These are phyloP conservation scores for Cornus kousa DNA, from an alignment of 148 eudicot species.

Conservation along the genomic window DNA sequence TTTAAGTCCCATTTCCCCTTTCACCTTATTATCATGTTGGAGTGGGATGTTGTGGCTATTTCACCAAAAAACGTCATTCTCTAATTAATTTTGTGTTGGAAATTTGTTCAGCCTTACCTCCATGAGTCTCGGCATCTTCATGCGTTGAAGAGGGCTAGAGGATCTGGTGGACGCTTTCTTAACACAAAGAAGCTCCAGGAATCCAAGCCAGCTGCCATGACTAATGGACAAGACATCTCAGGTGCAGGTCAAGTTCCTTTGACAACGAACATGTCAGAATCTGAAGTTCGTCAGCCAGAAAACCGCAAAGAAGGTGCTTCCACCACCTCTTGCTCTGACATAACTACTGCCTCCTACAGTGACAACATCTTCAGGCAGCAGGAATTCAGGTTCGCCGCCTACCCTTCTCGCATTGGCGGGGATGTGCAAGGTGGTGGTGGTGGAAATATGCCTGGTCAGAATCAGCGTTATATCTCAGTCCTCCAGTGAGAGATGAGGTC, in stretches of 20 bases:
- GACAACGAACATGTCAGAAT: no score
- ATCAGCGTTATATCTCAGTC: no score
- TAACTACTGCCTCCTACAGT: slow-evolving; percentile 36
- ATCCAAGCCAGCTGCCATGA: slow-evolving; percentile 16
- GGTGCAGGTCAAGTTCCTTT: not conserved
- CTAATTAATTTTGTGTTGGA: not conserved
- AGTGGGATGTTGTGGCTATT: not conserved
- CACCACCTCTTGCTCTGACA: slow-evolving; percentile 38
- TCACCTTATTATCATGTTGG: no score
- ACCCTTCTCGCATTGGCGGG: slow-evolving; percentile 31
- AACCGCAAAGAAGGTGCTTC: slow-evolving; percentile 30
- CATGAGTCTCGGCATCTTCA: slow-evolving; percentile 78
- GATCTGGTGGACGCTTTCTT: slow-evolving; percentile 78
- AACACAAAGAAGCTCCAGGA: slow-evolving; percentile 47
- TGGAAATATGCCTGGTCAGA: not conserved
- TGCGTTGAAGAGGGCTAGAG: slow-evolving; percentile 67
- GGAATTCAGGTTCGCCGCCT: slow-evolving; percentile 41
- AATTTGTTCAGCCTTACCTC: slow-evolving; percentile 58
- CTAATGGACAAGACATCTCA: slow-evolving; percentile 19
- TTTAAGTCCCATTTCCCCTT: no score
- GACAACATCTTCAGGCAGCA: slow-evolving; percentile 30
- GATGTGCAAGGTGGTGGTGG: slow-evolving; percentile 13
- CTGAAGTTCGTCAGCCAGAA: slow-evolving; percentile 14
- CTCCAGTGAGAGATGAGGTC: slow-evolving; percentile 13
- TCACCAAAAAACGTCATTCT: not conserved